Percentiles rank a stretch among this genome's conserved stretches.
Evolutionary conservation across 352 stramenopile species (phyloP).

Genomic region (Pythium scleroteichum): DNA sequence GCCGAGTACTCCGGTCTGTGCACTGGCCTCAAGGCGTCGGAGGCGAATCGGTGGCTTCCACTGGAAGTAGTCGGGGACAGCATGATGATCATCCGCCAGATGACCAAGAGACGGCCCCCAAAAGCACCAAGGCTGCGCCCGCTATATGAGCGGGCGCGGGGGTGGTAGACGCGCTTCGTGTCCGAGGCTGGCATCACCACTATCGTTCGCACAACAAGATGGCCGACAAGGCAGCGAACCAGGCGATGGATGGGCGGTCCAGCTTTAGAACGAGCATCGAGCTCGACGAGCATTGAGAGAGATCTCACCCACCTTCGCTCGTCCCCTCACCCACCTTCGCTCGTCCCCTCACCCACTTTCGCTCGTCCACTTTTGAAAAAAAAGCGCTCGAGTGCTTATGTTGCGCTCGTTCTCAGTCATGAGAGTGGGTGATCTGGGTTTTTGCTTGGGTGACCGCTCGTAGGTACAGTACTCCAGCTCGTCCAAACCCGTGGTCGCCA

Average conservation of each 20-base stretch:
- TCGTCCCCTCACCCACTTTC: no score
- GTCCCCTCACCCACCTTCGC: no score
- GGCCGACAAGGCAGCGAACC: constrained; percentile 3
- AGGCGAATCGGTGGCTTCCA: neutral
- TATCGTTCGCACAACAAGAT: constrained; percentile 8
- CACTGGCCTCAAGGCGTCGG: constrained; percentile 3
- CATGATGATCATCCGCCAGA: constrained; percentile 8
- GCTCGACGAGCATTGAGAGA: no score
- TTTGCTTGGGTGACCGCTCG: no score
- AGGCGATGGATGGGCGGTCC: neutral
- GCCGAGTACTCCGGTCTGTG: constrained; percentile 9
- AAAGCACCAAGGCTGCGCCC: neutral
- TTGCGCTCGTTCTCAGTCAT: no score
- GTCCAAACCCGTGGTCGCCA: no score
- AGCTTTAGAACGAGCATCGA: no score
- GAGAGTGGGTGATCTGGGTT: no score
- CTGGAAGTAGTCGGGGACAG: constrained; percentile 20
- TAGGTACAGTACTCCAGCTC: no score
- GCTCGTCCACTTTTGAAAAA: no score
- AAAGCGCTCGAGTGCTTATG: no score
- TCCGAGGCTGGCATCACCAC: neutral
- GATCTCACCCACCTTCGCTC: no score
- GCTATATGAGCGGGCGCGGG: neutral
- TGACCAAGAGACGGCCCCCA: neutral
- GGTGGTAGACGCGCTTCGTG: constrained; percentile 1